Evolutionary conservation across 495 filamentous ascomycete species (phyloP).

Genomic region (Gamarada debralockiae): DNA sequence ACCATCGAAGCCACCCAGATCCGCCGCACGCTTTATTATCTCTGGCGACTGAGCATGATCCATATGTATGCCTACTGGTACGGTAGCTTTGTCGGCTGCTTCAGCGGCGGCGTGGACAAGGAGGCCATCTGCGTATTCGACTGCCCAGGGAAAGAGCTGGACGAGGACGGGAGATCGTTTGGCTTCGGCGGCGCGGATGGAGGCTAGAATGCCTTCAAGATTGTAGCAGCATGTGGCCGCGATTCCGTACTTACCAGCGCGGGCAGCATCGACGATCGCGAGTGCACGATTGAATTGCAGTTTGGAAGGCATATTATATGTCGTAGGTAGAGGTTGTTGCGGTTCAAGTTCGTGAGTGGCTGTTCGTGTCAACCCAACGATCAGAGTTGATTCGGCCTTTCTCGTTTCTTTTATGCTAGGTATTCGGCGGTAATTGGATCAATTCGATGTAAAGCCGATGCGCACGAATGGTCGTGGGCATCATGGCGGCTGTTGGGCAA

Average conservation of each 20-base stretch:
- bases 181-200: conserved; percentile 71
- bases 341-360: no score
- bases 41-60: conserved; percentile 75
- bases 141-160: conserved; percentile 83
- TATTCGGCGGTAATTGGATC: no score
- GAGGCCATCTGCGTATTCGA: conserved; percentile 49
- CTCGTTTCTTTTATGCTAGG: no score
- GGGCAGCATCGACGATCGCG: conserved; percentile 19
- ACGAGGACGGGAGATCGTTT: conserved; percentile 75
- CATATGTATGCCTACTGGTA: conserved; percentile 71
- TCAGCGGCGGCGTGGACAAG: conserved; percentile 58
- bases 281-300: background rate
- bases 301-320: no score
- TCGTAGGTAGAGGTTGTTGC: no score
- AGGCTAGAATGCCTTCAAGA: conserved; percentile 76
- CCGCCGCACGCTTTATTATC: conserved; percentile 55
- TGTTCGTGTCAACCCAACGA: no score
- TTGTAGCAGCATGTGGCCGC: conserved; percentile 51
- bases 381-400: no score
- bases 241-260: no score
- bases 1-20: conserved; percentile 47
- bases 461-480: no score
- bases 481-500: no score
- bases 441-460: no score
- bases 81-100: conserved; percentile 57